Conservation (phyloP, 108 stramenopile species). For the Fragilariopsis cylindrus region DNA sequence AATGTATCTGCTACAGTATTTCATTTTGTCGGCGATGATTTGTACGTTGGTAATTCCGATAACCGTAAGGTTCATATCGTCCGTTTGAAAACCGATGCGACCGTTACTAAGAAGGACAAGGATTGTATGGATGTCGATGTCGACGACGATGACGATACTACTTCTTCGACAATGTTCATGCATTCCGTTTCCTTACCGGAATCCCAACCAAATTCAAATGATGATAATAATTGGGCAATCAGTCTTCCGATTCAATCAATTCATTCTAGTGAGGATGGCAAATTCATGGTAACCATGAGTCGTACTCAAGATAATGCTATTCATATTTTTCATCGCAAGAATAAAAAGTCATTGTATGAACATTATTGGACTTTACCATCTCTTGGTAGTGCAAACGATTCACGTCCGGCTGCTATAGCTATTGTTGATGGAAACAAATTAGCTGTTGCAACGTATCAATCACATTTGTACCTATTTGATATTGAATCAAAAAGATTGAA, state of each 20-base stretch:
- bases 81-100: neutral
- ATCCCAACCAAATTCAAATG: neutral
- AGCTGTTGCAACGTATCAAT: slow-evolving; percentile 71
- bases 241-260: slow-evolving; percentile 27
- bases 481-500: slow-evolving; percentile 42
- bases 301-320: slow-evolving; percentile 24
- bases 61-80: slow-evolving; percentile 2
- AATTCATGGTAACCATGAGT: slow-evolving; percentile 58
- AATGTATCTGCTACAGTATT: slow-evolving; percentile 16
- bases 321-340: slow-evolving; percentile 42
- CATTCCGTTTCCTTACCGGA: slow-evolving; percentile 11
- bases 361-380: slow-evolving; percentile 80
- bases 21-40: slow-evolving; percentile 6
- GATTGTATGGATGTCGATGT: neutral
- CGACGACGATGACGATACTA: neutral
- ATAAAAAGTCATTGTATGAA: slow-evolving; percentile 22
- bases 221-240: neutral
- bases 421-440: slow-evolving; percentile 38
- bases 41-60: slow-evolving; percentile 21
- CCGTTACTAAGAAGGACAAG: neutral
- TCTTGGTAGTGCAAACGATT: slow-evolving; percentile 36
- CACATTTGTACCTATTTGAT: slow-evolving; percentile 69
- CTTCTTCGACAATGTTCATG: neutral
- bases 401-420: slow-evolving; percentile 48
- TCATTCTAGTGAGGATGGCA: slow-evolving; percentile 36